These are phyloP conservation scores for Quercus engelmannii DNA, from an alignment of 306 rosid species.

Conservation along the genomic window DNA sequence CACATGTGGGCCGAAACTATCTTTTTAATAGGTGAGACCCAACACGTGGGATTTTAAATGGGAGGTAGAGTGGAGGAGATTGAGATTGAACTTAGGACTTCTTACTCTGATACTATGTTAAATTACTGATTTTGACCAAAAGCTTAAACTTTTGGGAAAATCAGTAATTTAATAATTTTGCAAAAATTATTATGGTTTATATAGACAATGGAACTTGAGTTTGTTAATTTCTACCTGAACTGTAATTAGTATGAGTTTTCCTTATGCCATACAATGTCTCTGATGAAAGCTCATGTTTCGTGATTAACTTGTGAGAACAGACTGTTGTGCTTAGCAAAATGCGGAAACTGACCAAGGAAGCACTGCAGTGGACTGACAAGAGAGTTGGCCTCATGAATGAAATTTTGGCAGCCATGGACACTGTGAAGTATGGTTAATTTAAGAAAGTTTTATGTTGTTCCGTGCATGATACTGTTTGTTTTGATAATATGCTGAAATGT, in stretches of 20 bases:
- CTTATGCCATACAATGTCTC: neutral
- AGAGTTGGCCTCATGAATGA: conserved; percentile 89
- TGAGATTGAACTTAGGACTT: too few species aligned
- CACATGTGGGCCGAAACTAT: too few species aligned
- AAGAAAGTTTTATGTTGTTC: neutral
- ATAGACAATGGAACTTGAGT: neutral
- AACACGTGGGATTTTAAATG: too few species aligned
- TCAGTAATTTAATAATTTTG: too few species aligned
- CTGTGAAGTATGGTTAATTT: conserved; percentile 63
- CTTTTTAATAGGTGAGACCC: too few species aligned
- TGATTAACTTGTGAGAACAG: conserved; percentile 28
- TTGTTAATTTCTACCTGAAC: neutral
- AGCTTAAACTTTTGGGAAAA: too few species aligned
- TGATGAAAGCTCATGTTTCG: neutral
- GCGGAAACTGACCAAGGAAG: conserved; percentile 71
- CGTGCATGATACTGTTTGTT: conserved; percentile 9
- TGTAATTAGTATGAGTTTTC: neutral
- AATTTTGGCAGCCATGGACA: conserved; percentile 86
- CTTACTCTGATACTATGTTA: too few species aligned
- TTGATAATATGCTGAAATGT: conserved; percentile 27
- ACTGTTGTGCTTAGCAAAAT: conserved; percentile 61
- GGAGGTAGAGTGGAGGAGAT: too few species aligned
- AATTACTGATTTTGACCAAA: too few species aligned
- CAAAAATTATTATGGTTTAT: neutral
- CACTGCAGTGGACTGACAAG: conserved; percentile 70